These are phyloP conservation scores for Mycena galericulata DNA, from an alignment of 768 basidiomycete genomes.

Conservation along the genomic window DNA sequence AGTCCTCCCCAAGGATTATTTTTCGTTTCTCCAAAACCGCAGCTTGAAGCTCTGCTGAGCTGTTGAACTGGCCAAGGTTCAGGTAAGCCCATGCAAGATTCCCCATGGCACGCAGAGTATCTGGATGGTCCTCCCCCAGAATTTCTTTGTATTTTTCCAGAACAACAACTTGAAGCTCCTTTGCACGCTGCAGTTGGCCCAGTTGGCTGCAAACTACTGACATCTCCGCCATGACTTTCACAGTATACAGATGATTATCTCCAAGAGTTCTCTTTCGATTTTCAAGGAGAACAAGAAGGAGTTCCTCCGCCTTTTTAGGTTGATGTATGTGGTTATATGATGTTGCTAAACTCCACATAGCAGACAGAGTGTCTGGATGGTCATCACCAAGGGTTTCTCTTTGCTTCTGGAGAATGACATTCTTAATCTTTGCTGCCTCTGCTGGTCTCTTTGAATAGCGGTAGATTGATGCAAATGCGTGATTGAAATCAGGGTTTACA, in stretches of 20 bases:
- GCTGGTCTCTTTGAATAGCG: neutral
- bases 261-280: slow-evolving; percentile 1
- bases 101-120: neutral
- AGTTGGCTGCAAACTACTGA: slow-evolving; percentile 6
- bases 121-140: slow-evolving; percentile 3
- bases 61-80: neutral
- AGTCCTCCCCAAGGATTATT: neutral
- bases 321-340: neutral
- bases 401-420: neutral
- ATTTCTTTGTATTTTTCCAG: neutral
- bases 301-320: neutral
- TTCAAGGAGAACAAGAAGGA: neutral
- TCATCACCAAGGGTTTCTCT: neutral
- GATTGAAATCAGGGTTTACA: neutral
- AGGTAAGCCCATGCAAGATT: neutral
- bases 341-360: neutral
- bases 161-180: neutral
- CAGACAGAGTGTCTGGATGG: slow-evolving; percentile 11
- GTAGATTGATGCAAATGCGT: neutral
- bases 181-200: slow-evolving; percentile 2
- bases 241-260: slow-evolving; percentile 13
- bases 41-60: neutral
- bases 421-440: neutral
- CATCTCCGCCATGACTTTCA: slow-evolving; percentile 10
- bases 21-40: neutral